Conservation (phyloP, 2,329 filamentous ascomycete species). For the Neofusicoccum umdonicola region DNA sequence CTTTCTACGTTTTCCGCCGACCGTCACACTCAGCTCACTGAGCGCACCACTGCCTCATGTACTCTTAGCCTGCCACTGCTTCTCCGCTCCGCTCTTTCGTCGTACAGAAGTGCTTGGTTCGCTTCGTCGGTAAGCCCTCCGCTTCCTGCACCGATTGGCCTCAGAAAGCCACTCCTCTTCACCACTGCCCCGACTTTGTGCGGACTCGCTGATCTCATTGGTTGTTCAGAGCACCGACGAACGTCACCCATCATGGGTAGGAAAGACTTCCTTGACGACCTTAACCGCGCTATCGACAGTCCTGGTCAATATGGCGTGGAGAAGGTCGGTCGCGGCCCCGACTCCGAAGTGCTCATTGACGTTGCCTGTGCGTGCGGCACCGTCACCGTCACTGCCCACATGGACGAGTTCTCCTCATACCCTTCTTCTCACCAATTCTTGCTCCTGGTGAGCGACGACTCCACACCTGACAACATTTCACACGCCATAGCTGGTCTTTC, state of each 20-base stretch:
- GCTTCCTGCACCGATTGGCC: too few species aligned
- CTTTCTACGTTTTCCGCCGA: background rate
- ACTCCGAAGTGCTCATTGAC: constrained; percentile 69
- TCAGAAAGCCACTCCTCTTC: background rate
- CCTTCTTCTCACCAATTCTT: constrained; percentile 58
- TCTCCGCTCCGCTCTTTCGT: background rate
- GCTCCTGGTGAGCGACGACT: constrained; percentile 51
- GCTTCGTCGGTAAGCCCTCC: background rate
- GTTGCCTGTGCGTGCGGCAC: constrained; percentile 42
- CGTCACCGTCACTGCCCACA: constrained; percentile 39
- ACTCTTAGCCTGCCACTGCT: constrained; percentile 1
- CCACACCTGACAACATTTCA: constrained; percentile 43
- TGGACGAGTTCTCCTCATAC: constrained; percentile 59
- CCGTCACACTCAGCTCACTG: background rate
- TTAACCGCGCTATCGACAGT: constrained; percentile 40
- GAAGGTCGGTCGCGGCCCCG: constrained; percentile 59
- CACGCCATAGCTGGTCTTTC: constrained; percentile 46
- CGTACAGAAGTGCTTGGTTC: background rate
- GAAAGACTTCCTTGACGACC: constrained; percentile 63
- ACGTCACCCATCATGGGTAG: constrained; percentile 56
- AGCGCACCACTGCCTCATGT: background rate
- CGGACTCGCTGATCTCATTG: background rate
- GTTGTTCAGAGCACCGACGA: constrained; percentile 14
- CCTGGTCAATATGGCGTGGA: constrained; percentile 49
- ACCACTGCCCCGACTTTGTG: background rate